Evolutionary conservation across 106 monocot genomes (phyloP).

Genomic region (Apostasia shenzhenica): DNA sequence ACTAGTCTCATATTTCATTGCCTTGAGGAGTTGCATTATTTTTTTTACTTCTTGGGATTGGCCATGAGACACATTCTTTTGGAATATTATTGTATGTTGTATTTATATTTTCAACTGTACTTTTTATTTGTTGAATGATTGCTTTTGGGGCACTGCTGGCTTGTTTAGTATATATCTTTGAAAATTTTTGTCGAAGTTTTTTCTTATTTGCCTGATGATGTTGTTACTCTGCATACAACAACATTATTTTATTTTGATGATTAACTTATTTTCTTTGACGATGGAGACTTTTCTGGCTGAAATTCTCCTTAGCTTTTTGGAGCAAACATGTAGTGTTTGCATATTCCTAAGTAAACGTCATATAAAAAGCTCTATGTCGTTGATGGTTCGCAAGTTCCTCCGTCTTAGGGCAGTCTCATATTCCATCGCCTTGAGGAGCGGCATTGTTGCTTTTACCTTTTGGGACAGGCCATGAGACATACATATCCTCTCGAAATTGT

Average conservation of each 20-base stretch:
- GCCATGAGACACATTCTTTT: conserved; percentile 35
- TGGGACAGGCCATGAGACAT: conserved; percentile 31
- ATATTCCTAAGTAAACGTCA: conserved; percentile 40
- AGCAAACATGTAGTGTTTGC: conserved; percentile 36
- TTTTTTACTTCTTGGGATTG: conserved; percentile 38
- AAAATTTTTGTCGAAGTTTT: neutral
- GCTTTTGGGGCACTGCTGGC: no score
- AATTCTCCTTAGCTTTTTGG: conserved; percentile 17
- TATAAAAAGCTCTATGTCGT: conserved; percentile 24
- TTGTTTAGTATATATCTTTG: no score
- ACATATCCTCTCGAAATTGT: conserved; percentile 13
- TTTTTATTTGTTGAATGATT: neutral
- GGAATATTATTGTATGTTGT: no score
- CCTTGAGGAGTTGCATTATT: conserved; percentile 33
- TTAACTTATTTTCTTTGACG: neutral
- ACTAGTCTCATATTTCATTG: conserved; percentile 45
- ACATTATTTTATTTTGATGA: neutral
- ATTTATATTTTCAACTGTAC: neutral
- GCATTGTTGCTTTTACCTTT: conserved; percentile 21
- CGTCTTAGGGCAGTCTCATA: conserved; percentile 12
- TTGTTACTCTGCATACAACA: neutral
- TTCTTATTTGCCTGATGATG: neutral
- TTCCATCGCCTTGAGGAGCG: conserved; percentile 20
- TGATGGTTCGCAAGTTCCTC: conserved; percentile 13
- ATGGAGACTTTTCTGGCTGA: conserved; percentile 3